Base-by-base conservation (phyloP, 768 basidiomycete species). In the Strobilomyces echinocephalus region DNA sequence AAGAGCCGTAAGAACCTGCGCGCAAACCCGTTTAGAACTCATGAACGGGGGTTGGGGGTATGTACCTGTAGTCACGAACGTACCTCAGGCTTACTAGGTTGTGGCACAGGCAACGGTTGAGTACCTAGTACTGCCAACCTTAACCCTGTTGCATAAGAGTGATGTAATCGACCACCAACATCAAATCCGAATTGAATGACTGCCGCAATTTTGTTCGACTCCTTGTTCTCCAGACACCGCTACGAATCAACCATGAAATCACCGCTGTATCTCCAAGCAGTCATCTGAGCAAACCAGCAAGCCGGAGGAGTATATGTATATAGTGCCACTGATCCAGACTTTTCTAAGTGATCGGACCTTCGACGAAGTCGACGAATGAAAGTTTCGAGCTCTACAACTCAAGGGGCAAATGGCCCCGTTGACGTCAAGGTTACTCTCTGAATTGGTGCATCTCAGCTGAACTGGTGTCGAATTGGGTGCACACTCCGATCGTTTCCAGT, bases 101-200 rank as follows among this genome's bases (percentile, higher is more conserved):
- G 8, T 10, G 4, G 45, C 1, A 18, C 6, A 1, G 9, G 12
- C 21, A 48, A 49, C 30, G 1, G 30, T 24, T n/a, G n/a, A n/a
- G n/a, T n/a, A n/a, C n/a, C n/a, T n/a, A n/a, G n/a, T n/a, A n/a
- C n/a, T n/a, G n/a, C n/a, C n/a, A n/a, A n/a, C 53, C 46, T n/a
- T 57, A 46, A 46, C 47, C 47, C 42, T 21, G 31, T 10, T 26
- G 11, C 50, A 7, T 18, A 12, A 31, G 5, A 1, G 40, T 58
- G 56, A 57, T 39, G 56, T 58, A 58, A 57, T 57, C 47, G 9
- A 30, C 26, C 42, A 36, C 16, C 7, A 36, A 36, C 35, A 36
- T 35, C 14, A 35, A 28, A 28, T 6, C 7, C 7, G 30, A 30
- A 36, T n/a, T n/a, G n/a, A 36, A 36, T 16, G 4, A 36, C 15